phyloP scores from a whole-genome alignment of 139 green algal species.

The Chlorella vulgaris region DNA sequence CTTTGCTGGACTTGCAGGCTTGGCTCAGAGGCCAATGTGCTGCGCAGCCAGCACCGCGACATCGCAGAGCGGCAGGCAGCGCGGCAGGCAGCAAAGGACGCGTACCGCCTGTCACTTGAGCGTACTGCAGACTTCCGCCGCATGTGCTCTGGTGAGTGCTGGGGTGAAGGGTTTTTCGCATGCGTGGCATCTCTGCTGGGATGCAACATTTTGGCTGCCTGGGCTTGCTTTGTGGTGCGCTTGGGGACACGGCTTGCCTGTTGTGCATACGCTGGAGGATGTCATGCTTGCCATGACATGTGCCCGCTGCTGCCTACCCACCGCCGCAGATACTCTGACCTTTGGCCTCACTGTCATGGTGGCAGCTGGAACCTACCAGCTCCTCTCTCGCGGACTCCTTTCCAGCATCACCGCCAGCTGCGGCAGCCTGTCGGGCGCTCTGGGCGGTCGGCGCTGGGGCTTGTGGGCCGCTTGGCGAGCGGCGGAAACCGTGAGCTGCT shows the following conservation, averaged over 20 bases:
- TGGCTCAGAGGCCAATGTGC: constrained; percentile 33
- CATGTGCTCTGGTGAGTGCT: constrained; percentile 9
- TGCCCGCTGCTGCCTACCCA: no score
- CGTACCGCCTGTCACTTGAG: constrained; percentile 16
- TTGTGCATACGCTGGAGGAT: no score
- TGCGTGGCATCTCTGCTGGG: background rate
- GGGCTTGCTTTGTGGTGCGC: background rate
- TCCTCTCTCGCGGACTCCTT: constrained; percentile 1
- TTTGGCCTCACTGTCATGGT: constrained; percentile 37
- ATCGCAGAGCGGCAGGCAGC: constrained; percentile 3
- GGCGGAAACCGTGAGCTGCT: background rate
- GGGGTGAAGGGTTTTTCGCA: no score
- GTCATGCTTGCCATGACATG: no score
- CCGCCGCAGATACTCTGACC: constrained; percentile 31
- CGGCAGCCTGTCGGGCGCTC: background rate
- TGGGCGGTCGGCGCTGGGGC: constrained; percentile 15
- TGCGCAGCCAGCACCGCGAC: constrained; percentile 10
- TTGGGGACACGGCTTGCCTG: background rate
- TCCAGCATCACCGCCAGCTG: background rate
- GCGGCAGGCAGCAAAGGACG: constrained; percentile 16
- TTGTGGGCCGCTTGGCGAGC: constrained; percentile 15
- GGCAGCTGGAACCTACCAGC: constrained; percentile 15
- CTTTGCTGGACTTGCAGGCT: no score
- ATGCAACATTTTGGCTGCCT: background rate
- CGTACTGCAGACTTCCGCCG: constrained; percentile 23